phyloP scores from a whole-genome alignment of 495 filamentous ascomycete genomes.

The Xylaria palmicola region DNA sequence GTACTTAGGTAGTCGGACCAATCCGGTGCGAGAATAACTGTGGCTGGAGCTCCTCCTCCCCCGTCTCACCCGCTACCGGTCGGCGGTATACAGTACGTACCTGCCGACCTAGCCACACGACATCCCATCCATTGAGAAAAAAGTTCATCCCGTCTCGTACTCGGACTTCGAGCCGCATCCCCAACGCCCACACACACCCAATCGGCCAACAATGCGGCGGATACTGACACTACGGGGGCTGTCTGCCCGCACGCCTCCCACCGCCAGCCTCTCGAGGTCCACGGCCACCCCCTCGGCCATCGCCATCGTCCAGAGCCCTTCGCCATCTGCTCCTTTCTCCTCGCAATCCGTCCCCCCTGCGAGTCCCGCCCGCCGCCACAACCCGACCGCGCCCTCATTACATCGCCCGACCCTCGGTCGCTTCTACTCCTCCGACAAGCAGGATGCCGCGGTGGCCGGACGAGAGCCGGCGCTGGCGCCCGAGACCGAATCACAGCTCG shows the following conservation, averaged over 20 bases:
- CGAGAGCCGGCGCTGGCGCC: background rate
- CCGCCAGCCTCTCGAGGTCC: conserved; percentile 11
- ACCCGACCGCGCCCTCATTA: background rate
- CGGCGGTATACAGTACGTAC: no score
- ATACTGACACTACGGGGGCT: conserved; percentile 29
- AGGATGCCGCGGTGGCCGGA: background rate
- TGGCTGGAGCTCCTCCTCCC: conserved; percentile 11
- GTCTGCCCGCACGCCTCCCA: conserved; percentile 17
- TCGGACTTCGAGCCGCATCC: background rate
- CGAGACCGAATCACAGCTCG: background rate
- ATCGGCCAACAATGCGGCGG: conserved; percentile 26
- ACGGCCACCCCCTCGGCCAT: conserved; percentile 6
- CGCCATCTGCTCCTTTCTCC: conserved; percentile 2
- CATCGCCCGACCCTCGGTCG: conserved; percentile 4
- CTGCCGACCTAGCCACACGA: no score
- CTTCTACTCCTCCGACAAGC: conserved; percentile 25
- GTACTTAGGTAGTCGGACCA: no score
- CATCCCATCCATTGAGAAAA: no score
- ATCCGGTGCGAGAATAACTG: no score
- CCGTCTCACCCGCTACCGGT: no score
- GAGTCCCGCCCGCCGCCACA: background rate
- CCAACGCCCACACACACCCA: background rate
- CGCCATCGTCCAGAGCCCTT: conserved; percentile 5
- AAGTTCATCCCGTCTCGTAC: background rate
- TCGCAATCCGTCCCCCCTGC: background rate